These are phyloP conservation scores for Colletotrichum falcatum DNA, from an alignment of 2,329 filamentous ascomycete species.

Conservation along the genomic window DNA sequence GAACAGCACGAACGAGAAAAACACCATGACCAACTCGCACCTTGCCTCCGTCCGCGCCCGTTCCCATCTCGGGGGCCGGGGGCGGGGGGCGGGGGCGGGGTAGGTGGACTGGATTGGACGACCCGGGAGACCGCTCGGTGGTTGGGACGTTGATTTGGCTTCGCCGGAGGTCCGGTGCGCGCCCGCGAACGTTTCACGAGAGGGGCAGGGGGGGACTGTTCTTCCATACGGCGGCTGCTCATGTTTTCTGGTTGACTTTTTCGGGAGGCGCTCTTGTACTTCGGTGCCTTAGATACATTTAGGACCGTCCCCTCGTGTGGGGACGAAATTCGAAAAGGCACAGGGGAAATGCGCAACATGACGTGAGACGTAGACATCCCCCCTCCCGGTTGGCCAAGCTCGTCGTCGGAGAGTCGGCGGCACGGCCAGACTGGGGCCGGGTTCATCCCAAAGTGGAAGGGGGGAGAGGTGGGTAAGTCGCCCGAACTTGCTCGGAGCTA, in stretches of 20 bases:
- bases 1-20: too few species aligned
- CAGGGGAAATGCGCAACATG: not conserved
- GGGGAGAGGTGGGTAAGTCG: not conserved
- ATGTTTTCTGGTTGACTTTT: too few species aligned
- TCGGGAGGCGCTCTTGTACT: too few species aligned
- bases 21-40: not conserved
- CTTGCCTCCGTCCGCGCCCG: not conserved
- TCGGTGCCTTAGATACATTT: not conserved
- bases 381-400: not conserved
- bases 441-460: conserved; percentile 11
- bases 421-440: not conserved
- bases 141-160: too few species aligned
- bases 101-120: too few species aligned
- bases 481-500: not conserved
- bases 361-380: not conserved
- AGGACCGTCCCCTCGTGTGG: not conserved
- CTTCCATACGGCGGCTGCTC: too few species aligned
- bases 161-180: too few species aligned
- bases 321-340: not conserved
- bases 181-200: too few species aligned
- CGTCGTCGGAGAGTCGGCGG: conserved; percentile 2
- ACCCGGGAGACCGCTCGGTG: too few species aligned
- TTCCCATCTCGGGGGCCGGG: too few species aligned
- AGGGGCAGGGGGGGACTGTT: too few species aligned
- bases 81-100: too few species aligned